Percentiles rank a stretch among this genome's conserved stretches.
These are phyloP conservation scores for Guyanaporus albipodus DNA, from an alignment of 768 basidiomycete genomes.

Conservation along the genomic window DNA sequence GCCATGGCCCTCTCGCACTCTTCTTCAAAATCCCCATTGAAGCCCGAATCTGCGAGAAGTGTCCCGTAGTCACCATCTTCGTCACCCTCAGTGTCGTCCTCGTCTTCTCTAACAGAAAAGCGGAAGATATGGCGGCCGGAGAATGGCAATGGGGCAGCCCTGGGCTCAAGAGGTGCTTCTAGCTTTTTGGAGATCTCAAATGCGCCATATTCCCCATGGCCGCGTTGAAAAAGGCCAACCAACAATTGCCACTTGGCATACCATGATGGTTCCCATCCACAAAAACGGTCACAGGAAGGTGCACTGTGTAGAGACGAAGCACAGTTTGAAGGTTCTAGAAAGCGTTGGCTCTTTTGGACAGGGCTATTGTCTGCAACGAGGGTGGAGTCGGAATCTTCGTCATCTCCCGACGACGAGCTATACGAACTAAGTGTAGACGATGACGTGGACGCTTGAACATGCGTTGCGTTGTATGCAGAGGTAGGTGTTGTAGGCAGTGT, in stretches of 20 bases:
- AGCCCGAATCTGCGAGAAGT: conserved; percentile 13
- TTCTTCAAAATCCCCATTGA: conserved; percentile 19
- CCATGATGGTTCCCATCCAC: conserved; percentile 46
- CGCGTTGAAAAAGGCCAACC: conserved; percentile 37
- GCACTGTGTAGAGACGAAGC: conserved; percentile 8
- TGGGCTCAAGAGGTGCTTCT: not conserved
- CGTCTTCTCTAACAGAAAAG: conserved; percentile 22
- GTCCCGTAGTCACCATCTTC: conserved; percentile 30
- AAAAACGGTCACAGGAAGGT: conserved; percentile 9
- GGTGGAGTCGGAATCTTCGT: conserved; percentile 53
- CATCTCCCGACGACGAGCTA: conserved; percentile 12
- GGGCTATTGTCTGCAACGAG: conserved; percentile 46
- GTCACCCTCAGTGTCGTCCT: conserved; percentile 20
- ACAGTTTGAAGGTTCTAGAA: not conserved
- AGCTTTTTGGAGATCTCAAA: not conserved
- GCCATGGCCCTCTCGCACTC: conserved; percentile 25
- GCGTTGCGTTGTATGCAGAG: conserved; percentile 15
- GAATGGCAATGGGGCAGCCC: not conserved
- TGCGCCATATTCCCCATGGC: conserved; percentile 16
- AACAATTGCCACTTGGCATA: conserved; percentile 54
- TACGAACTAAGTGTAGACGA: conserved; percentile 20
- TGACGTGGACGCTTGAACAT: conserved; percentile 12
- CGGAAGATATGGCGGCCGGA: conserved; percentile 14
- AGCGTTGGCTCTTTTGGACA: conserved; percentile 1
- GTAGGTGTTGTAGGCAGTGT: not conserved